Conservation (phyloP, 2,329 filamentous ascomycete genomes). For the Aspergillus ustus region DNA sequence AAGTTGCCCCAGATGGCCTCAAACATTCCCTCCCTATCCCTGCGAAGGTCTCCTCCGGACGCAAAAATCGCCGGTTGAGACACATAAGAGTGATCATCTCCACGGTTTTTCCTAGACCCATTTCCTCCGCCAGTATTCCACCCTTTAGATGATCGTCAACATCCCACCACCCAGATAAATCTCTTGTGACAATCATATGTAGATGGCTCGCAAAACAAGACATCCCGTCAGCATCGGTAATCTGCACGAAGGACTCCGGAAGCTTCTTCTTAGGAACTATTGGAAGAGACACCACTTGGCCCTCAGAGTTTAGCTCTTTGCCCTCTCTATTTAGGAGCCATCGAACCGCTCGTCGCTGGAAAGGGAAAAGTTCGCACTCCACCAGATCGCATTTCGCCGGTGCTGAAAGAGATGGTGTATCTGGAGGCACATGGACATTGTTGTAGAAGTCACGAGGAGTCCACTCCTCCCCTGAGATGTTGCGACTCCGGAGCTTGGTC, state of each 20-base stretch:
- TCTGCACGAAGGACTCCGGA: conserved; percentile 45
- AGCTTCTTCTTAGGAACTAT: conserved; percentile 23
- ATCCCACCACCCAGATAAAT: conserved; percentile 41
- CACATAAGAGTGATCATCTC: conserved; percentile 54
- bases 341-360: conserved; percentile 52
- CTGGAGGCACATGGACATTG: conserved; percentile 50
- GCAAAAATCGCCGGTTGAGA: conserved; percentile 38
- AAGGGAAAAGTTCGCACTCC: conserved; percentile 51
- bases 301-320: conserved; percentile 38
- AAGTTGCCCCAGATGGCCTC: conserved; percentile 56
- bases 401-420: conserved; percentile 36
- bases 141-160: conserved; percentile 40
- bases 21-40: conserved; percentile 31
- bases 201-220: conserved; percentile 48
- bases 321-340: conserved; percentile 54
- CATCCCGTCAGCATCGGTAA: conserved; percentile 43
- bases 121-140: conserved; percentile 56
- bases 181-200: conserved; percentile 44
- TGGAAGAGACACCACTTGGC: conserved; percentile 30
- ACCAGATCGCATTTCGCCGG: conserved; percentile 41
- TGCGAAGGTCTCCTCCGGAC: conserved; percentile 19
- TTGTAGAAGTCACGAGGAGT: conserved; percentile 52
- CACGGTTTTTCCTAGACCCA: conserved; percentile 57
- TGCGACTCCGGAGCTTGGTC: conserved; percentile 1
- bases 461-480: conserved; percentile 27